Percentiles rank a stretch among this genome's conserved stretches.
Evolutionary conservation across 148 eudicot species (phyloP).

Genomic region (Arctostaphylos glauca): DNA sequence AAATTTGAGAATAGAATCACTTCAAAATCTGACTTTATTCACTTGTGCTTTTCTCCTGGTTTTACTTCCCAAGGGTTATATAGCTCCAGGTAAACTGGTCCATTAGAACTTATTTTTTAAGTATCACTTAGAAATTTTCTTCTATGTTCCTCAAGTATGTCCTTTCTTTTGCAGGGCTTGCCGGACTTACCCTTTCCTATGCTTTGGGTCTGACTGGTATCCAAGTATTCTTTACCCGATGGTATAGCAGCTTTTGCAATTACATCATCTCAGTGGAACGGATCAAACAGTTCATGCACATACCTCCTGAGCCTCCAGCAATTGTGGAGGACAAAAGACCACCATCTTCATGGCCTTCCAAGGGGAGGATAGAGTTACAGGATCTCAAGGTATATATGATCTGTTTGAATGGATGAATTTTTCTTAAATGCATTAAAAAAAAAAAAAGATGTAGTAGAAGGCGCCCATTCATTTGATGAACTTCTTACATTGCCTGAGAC

Average conservation of each 20-base stretch:
- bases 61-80: conserved; percentile 45
- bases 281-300: conserved; percentile 70
- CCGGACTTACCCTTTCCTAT: conserved; percentile 80
- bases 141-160: not conserved
- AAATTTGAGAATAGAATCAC: conserved; percentile 56
- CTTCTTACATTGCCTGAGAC: too few species aligned
- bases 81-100: conserved; percentile 45
- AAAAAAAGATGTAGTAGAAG: too few species aligned
- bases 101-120: not conserved
- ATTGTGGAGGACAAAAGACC: conserved; percentile 43
- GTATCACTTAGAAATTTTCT: not conserved
- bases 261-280: conserved; percentile 63
- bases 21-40: conserved; percentile 62
- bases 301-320: conserved; percentile 57
- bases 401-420: not conserved
- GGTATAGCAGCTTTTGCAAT: conserved; percentile 59
- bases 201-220: conserved; percentile 51
- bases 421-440: too few species aligned
- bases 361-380: conserved; percentile 45
- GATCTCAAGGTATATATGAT: conserved; percentile 40
- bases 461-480: too few species aligned
- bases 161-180: conserved; percentile 44
- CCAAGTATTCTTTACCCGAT: conserved; percentile 52
- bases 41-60: conserved; percentile 52
- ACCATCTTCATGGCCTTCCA: conserved; percentile 52